phyloP scores from a whole-genome alignment of 768 basidiomycete genomes.

The Hygrophorus pudorinus region DNA sequence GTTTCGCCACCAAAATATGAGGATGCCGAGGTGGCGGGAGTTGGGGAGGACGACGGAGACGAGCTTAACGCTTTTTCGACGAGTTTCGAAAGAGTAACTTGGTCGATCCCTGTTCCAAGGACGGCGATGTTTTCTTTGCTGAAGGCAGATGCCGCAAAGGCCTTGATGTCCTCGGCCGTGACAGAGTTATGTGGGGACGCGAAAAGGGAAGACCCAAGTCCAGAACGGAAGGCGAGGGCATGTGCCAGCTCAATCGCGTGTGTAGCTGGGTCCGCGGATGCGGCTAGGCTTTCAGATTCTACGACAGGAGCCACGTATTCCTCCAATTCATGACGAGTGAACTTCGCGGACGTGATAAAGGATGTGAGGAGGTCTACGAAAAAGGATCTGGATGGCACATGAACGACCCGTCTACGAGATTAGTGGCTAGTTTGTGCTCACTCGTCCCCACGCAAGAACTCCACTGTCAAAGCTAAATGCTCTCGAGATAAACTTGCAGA shows the following conservation, averaged over 20 bases:
- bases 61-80: conserved; percentile 57
- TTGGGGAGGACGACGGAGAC: conserved; percentile 24
- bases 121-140: conserved; percentile 74
- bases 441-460: conserved; percentile 95
- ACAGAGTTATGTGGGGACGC: conserved; percentile 50
- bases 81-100: conserved; percentile 56
- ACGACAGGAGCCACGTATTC: conserved; percentile 69
- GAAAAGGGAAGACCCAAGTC: conserved; percentile 87
- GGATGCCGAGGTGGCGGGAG: conserved; percentile 24
- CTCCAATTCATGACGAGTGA: conserved; percentile 65
- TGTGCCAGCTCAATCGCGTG: conserved; percentile 85
- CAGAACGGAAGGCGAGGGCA: conserved; percentile 83
- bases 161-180: conserved; percentile 59
- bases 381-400: conserved; percentile 46
- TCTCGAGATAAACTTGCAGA: conserved; percentile 80
- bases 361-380: conserved; percentile 87
- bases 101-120: conserved; percentile 79
- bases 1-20: conserved; percentile 79
- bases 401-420: not conserved
- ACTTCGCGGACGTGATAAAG: conserved; percentile 75
- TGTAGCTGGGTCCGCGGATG: conserved; percentile 47
- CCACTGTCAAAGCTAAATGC: conserved; percentile 87
- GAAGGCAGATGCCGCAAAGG: conserved; percentile 66
- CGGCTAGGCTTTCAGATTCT: conserved; percentile 57
- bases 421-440: conserved; percentile 38